Base-by-base conservation (phyloP, 768 basidiomycete species). In the Tephrocybe rancida region DNA sequence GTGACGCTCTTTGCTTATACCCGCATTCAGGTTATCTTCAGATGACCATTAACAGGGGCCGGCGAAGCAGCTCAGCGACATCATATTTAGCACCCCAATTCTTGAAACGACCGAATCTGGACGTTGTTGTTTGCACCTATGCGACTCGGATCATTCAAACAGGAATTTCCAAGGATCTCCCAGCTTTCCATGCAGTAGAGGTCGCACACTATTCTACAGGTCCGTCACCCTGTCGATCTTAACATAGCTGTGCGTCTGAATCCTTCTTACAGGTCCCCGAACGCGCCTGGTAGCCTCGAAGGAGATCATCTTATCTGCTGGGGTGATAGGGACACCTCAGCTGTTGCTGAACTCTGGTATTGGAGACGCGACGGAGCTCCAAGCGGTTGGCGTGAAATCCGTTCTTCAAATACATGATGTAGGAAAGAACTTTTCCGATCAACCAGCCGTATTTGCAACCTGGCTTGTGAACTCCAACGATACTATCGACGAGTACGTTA, bases 281-380 rank as follows among this genome's bases (percentile, higher is more conserved):
- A 53, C 16, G 37, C 44, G 29, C 25, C 35, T 66, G 10, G 55
- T 39, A 6, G 68, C 68, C 4, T 49, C 39, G 19, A 66, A 67
- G 22, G 68, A 70, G 45, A 60, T 70, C 32, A 62, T 70, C 24
- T 54, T 70, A 5, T 67, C 67, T 7, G 64, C 62, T 10, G 69
- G 69, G 4, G 44, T 60, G 1, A 50, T 66, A 32, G 67, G 63
- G 16, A 64, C 66, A 6, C 65, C 67, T 2, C 54, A 55, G 8
- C 51, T 67, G 13, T 50, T 67, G 8, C 49, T 65, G 38, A 50
- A 56, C 10, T 64, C 64, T 9, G 64, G n/a, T n/a, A n/a, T n/a
- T n/a, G n/a, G n/a, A n/a, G n/a, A n/a, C n/a, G n/a, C n/a, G n/a
- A n/a, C n/a, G 65, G 21, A 67, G 58, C 60, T 61, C 25, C 50